A percentile compares a stretch with the other conserved stretches of the same genome.
These are phyloP conservation scores for Scutellaria barbata DNA, from an alignment of 257 asterid species.

Conservation along the genomic window DNA sequence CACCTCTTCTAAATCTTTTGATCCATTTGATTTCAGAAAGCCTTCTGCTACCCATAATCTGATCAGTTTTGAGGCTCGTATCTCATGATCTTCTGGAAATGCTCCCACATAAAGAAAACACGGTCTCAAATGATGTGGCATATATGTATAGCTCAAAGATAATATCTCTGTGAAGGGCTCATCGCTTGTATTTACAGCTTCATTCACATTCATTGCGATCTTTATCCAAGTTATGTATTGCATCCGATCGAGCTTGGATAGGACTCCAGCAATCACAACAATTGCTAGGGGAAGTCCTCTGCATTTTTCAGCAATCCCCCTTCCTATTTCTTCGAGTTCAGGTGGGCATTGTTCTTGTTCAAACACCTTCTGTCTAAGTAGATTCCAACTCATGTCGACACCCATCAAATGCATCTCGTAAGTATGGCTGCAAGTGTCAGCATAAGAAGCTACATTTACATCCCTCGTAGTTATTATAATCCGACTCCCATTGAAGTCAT, in stretches of 20 bases:
- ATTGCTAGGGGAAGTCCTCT: slow-evolving; percentile 24
- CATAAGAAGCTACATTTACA: neutral
- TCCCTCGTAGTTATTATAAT: neutral
- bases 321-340: neutral
- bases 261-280: slow-evolving; percentile 23
- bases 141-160: slow-evolving; percentile 13
- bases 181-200: neutral
- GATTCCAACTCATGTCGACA: neutral
- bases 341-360: neutral
- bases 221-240: neutral
- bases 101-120: neutral
- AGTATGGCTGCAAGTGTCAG: neutral
- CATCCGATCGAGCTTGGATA: neutral
- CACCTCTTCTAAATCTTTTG: slow-evolving; percentile 1
- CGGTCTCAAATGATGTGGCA: neutral
- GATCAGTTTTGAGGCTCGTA: slow-evolving; percentile 1
- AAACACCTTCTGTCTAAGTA: neutral
- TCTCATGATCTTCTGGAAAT: neutral
- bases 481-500: slow-evolving; percentile 21
- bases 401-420: neutral
- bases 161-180: neutral
- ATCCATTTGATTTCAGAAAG: neutral
- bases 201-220: neutral
- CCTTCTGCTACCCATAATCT: neutral
- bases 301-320: neutral